These are phyloP conservation scores for Raddia guianensis DNA, from an alignment of 176 grass and related monocot species.

Conservation along the genomic window DNA sequence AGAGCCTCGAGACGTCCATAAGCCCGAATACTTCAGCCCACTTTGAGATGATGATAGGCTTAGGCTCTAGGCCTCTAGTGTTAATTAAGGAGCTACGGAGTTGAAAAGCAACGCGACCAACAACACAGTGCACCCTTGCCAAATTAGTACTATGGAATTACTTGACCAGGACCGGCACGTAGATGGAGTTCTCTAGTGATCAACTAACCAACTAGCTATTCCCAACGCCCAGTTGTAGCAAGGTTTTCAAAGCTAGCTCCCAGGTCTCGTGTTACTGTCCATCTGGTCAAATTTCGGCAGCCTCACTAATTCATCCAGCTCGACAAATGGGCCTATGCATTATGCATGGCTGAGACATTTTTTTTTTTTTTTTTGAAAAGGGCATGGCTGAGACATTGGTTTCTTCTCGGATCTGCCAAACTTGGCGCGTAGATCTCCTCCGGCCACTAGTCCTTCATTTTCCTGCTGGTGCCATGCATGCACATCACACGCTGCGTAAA, in stretches of 20 bases:
- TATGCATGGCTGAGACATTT: neutral
- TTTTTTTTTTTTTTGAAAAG: too few species aligned
- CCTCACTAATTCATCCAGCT: neutral
- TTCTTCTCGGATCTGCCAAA: constrained; percentile 18
- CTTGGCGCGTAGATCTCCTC: neutral
- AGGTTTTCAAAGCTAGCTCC: neutral
- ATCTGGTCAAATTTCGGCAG: constrained; percentile 13
- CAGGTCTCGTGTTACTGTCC: neutral
- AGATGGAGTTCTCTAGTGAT: neutral
- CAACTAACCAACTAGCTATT: neutral
- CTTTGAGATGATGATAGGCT: neutral
- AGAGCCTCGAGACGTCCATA: neutral
- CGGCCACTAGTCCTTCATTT: neutral
- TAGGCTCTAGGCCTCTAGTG: too few species aligned
- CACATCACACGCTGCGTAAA: neutral
- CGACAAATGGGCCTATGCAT: neutral
- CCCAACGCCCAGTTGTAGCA: neutral
- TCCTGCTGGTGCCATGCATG: neutral
- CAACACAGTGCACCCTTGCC: neutral
- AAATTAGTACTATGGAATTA: neutral
- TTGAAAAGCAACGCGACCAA: neutral
- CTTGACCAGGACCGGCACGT: neutral
- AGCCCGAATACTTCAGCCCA: neutral
- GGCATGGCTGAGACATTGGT: neutral
- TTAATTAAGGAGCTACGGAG: too few species aligned